Evolutionary conservation across 2,329 filamentous ascomycete genomes (phyloP).

Genomic region (Orbilia brochopaga): DNA sequence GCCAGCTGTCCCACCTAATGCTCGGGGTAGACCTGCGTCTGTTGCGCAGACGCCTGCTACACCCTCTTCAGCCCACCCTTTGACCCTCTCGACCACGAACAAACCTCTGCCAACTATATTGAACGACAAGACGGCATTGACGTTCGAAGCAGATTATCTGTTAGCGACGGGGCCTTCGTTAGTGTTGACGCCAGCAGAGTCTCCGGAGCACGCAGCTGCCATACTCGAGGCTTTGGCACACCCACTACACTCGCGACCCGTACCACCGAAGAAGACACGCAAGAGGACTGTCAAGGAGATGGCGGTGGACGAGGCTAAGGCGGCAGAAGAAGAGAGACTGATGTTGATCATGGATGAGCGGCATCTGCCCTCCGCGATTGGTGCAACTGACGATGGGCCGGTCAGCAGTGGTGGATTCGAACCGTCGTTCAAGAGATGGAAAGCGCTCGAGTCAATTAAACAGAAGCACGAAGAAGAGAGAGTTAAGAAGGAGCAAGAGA

Average conservation of each 20-base stretch:
- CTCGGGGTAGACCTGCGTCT: conserved; percentile 65
- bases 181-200: conserved; percentile 76
- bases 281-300: conserved; percentile 95
- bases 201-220: conserved; percentile 70
- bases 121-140: conserved; percentile 73
- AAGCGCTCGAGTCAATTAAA: conserved; percentile 84
- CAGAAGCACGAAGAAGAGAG: conserved; percentile 71
- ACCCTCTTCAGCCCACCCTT: conserved; percentile 43
- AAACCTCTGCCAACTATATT: conserved; percentile 75
- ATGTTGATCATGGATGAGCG: conserved; percentile 93
- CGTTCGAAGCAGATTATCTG: conserved; percentile 77
- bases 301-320: conserved; percentile 89
- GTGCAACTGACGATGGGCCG: conserved; percentile 73
- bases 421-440: conserved; percentile 86
- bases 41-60: conserved; percentile 62
- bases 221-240: conserved; percentile 75
- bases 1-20: conserved; percentile 62
- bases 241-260: conserved; percentile 75
- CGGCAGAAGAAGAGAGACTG: conserved; percentile 85
- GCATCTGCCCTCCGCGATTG: conserved; percentile 65
- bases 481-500: conserved; percentile 68
- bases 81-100: conserved; percentile 66
- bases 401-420: conserved; percentile 77
- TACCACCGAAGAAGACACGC: conserved; percentile 83
- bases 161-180: conserved; percentile 76